Evolutionary conservation across 805 yeast genomes (phyloP).

Genomic region (Diddensiella transvaalensis): DNA sequence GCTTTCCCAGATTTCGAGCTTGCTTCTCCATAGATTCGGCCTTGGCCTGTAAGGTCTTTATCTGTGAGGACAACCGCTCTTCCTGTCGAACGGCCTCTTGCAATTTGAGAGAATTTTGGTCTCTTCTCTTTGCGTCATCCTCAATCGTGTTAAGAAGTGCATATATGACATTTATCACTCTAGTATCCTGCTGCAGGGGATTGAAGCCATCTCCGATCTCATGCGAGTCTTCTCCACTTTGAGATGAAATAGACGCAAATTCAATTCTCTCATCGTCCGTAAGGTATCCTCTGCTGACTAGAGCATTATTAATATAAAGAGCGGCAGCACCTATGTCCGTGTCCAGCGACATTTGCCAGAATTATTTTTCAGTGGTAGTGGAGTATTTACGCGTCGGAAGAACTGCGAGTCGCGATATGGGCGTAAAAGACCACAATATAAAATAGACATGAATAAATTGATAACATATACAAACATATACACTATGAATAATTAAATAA

Average conservation of each 20-base stretch:
- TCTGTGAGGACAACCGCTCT: slow-evolving; percentile 7
- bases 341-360: neutral
- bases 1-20: slow-evolving; percentile 6
- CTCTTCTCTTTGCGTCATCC: slow-evolving; percentile 16
- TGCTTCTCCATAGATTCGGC: slow-evolving; percentile 15
- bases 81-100: slow-evolving; percentile 15
- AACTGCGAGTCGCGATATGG: too few species aligned
- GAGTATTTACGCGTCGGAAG: neutral
- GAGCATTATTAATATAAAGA: slow-evolving; percentile 22
- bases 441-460: too few species aligned
- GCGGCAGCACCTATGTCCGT: slow-evolving; percentile 21
- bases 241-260: slow-evolving; percentile 10
- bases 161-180: slow-evolving; percentile 25
- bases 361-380: too few species aligned
- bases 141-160: slow-evolving; percentile 24
- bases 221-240: neutral
- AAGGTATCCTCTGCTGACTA: slow-evolving; percentile 25
- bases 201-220: slow-evolving; percentile 5
- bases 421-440: neutral
- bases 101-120: slow-evolving; percentile 5
- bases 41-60: slow-evolving; percentile 6
- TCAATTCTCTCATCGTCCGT: slow-evolving; percentile 19
- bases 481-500: too few species aligned
- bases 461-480: too few species aligned
- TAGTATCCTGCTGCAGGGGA: slow-evolving; percentile 18